Evolutionary conservation across 768 basidiomycete genomes (phyloP), one percentile per base, ranked within the genome.

Genomic region (Cystobasidium ongulense): DNA sequence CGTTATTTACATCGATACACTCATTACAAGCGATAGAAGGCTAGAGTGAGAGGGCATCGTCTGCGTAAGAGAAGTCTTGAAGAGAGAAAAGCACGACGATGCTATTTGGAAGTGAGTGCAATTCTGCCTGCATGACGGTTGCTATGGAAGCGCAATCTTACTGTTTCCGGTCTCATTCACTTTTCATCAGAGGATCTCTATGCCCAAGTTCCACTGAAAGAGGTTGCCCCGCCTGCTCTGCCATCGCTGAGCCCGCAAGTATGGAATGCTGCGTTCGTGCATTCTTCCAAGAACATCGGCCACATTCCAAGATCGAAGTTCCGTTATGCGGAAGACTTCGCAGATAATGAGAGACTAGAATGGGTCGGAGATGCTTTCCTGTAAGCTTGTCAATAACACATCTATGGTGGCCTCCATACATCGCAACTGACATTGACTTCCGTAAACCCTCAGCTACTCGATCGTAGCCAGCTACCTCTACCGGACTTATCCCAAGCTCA

Each of bases 401-500:
- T 11, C 2, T 54, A 23, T 46, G 7, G n/a, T 46, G 3, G 10
- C 66, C 29, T 31, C 25, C 63, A 18, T 3, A 27, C 63, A n/a
- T 3, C n/a, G n/a, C n/a, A n/a, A n/a, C n/a, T n/a, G n/a, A 5
- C 7, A 39, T 27, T 41, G 3, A 10, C 63, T 36, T 64, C 11
- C 36, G 25, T 15, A 25, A 25, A 7, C 43, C 5, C 2, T 39
- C 66, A 68, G 68, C 33, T 71, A 71, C 25, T 54, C 68, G 27
- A 71, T 71, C 53, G 68, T 71, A 1, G 68, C 68, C 18, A 59
- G 59, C 38, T 71, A 71, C 43, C 52, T 71, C 50, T 71, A 33
- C 54, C 33, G 43, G 25, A 54, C 33, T 13, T 71, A 71, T 59
- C 68, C 68, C 7, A 71, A 36, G 33, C 68, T 71, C n/a, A 53